Percentiles rank a stretch among this genome's conserved stretches.
Evolutionary conservation across 2,329 filamentous ascomycete species (phyloP).

Genomic region (Phialophora macrospora): DNA sequence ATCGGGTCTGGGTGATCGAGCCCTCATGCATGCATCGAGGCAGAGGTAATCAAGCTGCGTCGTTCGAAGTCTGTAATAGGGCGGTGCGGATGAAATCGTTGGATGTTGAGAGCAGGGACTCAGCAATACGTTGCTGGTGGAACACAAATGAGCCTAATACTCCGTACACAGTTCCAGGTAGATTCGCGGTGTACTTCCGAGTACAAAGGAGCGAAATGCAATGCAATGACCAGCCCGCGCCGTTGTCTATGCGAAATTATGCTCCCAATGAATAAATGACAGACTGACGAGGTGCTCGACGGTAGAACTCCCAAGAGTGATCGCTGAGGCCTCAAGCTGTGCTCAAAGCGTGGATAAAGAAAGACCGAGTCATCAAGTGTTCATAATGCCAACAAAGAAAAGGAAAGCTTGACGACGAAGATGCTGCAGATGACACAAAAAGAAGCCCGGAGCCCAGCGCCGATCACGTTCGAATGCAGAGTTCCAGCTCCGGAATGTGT

Average conservation of each 20-base stretch:
- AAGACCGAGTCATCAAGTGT: not conserved
- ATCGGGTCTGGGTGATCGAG: conserved; percentile 18
- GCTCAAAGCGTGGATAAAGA: not conserved
- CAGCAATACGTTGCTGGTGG: not conserved
- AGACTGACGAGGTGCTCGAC: not conserved
- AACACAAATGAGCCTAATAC: not conserved
- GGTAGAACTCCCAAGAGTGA: not conserved
- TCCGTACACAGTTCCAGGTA: not conserved
- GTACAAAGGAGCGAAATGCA: not conserved
- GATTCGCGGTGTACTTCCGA: not conserved
- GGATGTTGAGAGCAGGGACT: not conserved
- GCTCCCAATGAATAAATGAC: not conserved
- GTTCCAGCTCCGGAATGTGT: not conserved
- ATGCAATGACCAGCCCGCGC: not conserved
- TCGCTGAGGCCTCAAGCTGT: not conserved
- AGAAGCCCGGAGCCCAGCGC: not conserved
- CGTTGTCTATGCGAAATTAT: not conserved
- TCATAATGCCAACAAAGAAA: not conserved
- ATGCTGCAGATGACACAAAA: not conserved
- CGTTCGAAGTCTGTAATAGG: not conserved
- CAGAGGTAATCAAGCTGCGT: not conserved
- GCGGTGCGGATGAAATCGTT: not conserved
- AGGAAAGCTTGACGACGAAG: not conserved
- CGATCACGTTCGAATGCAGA: conserved; percentile 5
- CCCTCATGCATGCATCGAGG: conserved; percentile 28